phyloP scores from a whole-genome alignment of 2,329 filamentous ascomycete genomes.

The Penicillium aurantiogriseum region DNA sequence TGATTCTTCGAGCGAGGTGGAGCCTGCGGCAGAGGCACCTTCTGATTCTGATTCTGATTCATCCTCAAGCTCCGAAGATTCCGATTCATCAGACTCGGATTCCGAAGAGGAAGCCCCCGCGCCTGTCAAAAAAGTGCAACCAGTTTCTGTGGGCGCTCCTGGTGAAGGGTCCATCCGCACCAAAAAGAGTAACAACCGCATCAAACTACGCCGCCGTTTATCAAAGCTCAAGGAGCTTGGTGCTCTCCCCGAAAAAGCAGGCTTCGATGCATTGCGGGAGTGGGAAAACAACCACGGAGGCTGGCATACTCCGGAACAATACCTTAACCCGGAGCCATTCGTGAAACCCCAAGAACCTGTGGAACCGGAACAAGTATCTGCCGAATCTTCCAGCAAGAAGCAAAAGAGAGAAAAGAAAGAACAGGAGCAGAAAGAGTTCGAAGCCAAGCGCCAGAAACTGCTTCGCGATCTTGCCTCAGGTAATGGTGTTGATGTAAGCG shows the following conservation, averaged over 20 bases:
- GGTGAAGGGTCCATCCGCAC: constrained; percentile 53
- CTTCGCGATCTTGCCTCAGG: constrained; percentile 53
- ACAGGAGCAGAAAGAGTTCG: constrained; percentile 46
- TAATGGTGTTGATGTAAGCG: constrained; percentile 49
- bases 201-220: constrained; percentile 51
- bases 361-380: background rate
- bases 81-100: constrained; percentile 36
- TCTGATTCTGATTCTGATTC: constrained; percentile 14
- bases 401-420: constrained; percentile 22
- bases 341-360: background rate
- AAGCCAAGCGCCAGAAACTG: constrained; percentile 52
- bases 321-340: background rate
- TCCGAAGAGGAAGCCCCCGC: constrained; percentile 25
- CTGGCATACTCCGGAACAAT: constrained; percentile 23
- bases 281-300: constrained; percentile 34
- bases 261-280: constrained; percentile 48
- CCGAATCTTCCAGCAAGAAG: constrained; percentile 14
- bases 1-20: constrained; percentile 26
- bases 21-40: constrained; percentile 9
- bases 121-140: constrained; percentile 9
- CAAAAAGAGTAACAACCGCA: constrained; percentile 55
- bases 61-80: constrained; percentile 31
- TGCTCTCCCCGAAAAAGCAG: constrained; percentile 51
- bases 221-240: constrained; percentile 55
- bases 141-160: constrained; percentile 39